phyloP scores from a whole-genome alignment of 257 asterid genomes.

The Plantago major region DNA sequence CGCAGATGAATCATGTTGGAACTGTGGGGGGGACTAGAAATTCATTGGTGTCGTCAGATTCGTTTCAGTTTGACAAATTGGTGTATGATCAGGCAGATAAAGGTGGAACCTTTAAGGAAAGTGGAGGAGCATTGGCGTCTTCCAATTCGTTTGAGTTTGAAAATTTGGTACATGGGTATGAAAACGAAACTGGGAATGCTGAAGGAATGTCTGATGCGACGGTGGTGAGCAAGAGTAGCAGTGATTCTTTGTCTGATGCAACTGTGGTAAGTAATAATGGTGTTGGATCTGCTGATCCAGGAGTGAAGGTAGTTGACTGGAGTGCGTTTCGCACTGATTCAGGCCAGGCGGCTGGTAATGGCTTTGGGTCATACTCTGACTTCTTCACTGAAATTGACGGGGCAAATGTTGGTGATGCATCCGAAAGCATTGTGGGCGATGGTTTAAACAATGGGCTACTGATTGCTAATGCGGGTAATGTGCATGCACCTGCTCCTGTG shows the following conservation, averaged over 20 bases:
- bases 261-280: conserved; percentile 18
- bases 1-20: neutral
- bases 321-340: conserved; percentile 59
- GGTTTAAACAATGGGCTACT: conserved; percentile 25
- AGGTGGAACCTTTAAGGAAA: conserved; percentile 27
- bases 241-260: conserved; percentile 25
- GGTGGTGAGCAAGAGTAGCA: conserved; percentile 24
- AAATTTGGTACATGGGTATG: conserved; percentile 19
- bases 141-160: conserved; percentile 42
- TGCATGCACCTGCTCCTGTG: conserved; percentile 26
- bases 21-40: conserved; percentile 16
- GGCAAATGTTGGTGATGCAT: conserved; percentile 42
- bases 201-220: conserved; percentile 30
- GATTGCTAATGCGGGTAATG: conserved; percentile 28
- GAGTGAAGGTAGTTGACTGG: conserved; percentile 89
- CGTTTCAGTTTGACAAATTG: neutral
- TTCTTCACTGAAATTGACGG: conserved; percentile 63
- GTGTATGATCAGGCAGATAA: conserved; percentile 12
- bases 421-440: conserved; percentile 29
- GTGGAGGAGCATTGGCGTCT: conserved; percentile 27
- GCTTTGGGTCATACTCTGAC: conserved; percentile 81
- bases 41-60: neutral
- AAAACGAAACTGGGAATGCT: conserved; percentile 31
- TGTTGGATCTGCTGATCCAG: conserved; percentile 41
- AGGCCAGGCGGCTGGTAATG: conserved; percentile 40